Evolutionary conservation across 345 rosid species (phyloP).

Genomic region (Gossypium raimondii): DNA sequence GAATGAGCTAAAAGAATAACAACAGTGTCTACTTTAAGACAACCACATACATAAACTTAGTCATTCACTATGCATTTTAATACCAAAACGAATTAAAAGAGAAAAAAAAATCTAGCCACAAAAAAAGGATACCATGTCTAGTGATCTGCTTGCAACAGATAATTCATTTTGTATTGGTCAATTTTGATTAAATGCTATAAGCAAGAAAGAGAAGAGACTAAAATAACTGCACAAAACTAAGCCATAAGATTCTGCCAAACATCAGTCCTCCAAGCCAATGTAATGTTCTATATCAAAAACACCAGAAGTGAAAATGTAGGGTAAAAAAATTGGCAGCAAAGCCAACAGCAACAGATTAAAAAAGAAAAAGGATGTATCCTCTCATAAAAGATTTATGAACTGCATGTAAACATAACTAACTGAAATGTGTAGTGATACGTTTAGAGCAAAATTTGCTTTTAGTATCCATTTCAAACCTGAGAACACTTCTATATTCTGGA

Average conservation of each 20-base stretch:
- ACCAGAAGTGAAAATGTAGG: background rate
- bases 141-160: background rate
- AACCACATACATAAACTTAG: background rate
- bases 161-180: background rate
- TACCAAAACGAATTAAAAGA: background rate
- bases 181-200: background rate
- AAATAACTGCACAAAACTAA: background rate
- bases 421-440: background rate
- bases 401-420: background rate
- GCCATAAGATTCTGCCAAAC: background rate
- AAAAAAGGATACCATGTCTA: background rate
- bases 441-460: background rate
- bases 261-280: background rate
- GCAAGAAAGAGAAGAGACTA: conserved; percentile 2
- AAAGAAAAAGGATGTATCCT: background rate
- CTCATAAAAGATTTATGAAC: background rate
- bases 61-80: background rate
- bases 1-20: background rate
- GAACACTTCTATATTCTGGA: background rate
- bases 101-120: background rate
- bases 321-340: background rate
- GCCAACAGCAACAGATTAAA: background rate
- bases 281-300: background rate
- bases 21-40: background rate
- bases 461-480: background rate